Conservation (phyloP, 805 yeast genomes). For the Candida vaughaniae region DNA sequence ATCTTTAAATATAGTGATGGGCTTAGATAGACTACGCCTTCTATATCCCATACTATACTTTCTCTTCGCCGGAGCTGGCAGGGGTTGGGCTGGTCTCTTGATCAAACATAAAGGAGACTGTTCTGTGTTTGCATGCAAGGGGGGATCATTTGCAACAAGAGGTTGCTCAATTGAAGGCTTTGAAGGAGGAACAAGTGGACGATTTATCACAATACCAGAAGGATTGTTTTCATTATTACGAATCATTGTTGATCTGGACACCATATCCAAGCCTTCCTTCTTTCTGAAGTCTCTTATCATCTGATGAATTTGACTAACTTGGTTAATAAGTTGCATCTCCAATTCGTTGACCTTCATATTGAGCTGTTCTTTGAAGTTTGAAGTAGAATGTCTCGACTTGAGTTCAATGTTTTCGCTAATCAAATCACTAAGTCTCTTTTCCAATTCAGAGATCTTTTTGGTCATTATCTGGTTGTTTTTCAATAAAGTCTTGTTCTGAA, state of each 20-base stretch:
- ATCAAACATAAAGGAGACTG: too few relatives aligned
- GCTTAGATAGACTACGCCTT: slow-evolving; percentile 1
- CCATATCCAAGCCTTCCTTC: slow-evolving; percentile 38
- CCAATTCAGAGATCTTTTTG: slow-evolving; percentile 52
- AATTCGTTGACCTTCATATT: slow-evolving; percentile 36
- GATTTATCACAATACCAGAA: too few relatives aligned
- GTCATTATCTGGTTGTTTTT: slow-evolving; percentile 54
- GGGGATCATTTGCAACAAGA: too few relatives aligned
- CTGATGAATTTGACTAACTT: slow-evolving; percentile 46
- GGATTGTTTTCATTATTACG: too few relatives aligned
- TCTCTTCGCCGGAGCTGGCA: background rate
- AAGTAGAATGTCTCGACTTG: slow-evolving; percentile 29
- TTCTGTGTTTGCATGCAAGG: too few relatives aligned
- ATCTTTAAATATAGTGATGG: slow-evolving; percentile 1
- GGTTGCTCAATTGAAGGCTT: too few relatives aligned
- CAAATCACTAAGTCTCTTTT: slow-evolving; percentile 47
- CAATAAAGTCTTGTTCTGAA: slow-evolving; percentile 54
- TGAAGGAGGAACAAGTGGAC: too few relatives aligned
- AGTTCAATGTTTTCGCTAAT: slow-evolving; percentile 49
- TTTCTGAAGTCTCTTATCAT: slow-evolving; percentile 41
- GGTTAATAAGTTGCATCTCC: slow-evolving; percentile 40
- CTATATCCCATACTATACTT: background rate
- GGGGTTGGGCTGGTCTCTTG: background rate
- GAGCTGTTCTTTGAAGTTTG: slow-evolving; percentile 28
- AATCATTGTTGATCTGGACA: too few relatives aligned